Evolutionary conservation across 2,329 filamentous ascomycete genomes (phyloP), one percentile per base, ranked within the genome.

Genomic region (Ceratocystis cubensis): DNA sequence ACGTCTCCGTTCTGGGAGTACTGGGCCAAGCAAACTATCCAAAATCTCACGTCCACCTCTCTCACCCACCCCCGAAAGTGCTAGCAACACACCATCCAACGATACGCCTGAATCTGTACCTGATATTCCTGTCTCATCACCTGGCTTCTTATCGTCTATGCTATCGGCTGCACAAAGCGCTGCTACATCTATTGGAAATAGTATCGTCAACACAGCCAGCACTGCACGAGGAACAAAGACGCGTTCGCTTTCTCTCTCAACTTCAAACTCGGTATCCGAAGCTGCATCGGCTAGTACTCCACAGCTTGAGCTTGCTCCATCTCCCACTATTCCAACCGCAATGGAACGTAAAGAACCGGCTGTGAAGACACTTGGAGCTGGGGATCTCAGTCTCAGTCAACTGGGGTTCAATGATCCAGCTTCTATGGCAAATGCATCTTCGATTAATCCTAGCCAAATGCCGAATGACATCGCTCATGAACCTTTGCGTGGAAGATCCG

Each of bases 131-230:
- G 30, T 5, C 13, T n/a, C 41, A 28, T 65, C 44, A 10, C 41
- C 82, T 46, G 87, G 91, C 0, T 97, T 99, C 78, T 97, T 99
- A 76, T 96, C 91, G 3, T 92, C 89, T 30, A 89, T 99, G 73
- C 85, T 99, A 70, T 93, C 91, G 50, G 93, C 88, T 59, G 94
- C 94, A 20, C 93, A 97, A 75, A 96, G 88, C 81, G 93, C 93
- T 56, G 91, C 92, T 15, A 91, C 79, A 70, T 86, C 84, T 20
- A 75, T 92, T 3, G 90, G 82, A 71, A 89, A 83, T 69, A 90
- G 86, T 61, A 87, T 96, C 61, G 84, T 84, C 62, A 92, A 85
- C 73, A 82, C 81, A 3, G 79, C 80, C 37, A 79, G 84, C 64
- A 76, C 79, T 6, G 8, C 65, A 30, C 63, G 33, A 41, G 61